These are phyloP conservation scores for Cercospora nicotianae DNA, from an alignment of 2,329 filamentous ascomycete species.

Conservation along the genomic window DNA sequence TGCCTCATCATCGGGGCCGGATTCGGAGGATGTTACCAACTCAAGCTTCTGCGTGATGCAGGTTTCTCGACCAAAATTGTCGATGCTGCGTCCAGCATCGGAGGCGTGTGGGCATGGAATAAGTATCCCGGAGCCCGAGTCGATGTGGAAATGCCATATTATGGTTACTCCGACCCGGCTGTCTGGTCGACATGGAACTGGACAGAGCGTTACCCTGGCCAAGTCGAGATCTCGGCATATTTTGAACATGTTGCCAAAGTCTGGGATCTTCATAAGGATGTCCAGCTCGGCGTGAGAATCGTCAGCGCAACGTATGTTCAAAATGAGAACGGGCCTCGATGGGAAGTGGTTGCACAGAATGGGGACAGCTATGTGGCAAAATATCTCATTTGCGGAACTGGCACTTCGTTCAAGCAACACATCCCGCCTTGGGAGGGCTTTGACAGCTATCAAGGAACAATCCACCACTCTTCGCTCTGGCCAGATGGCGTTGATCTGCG, in stretches of 20 bases:
- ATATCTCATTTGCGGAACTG: background rate
- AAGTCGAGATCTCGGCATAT: slow-evolving; percentile 53
- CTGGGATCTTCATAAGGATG: slow-evolving; percentile 58
- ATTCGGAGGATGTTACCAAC: slow-evolving; percentile 22
- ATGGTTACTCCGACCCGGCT: slow-evolving; percentile 49
- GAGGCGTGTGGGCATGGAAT: slow-evolving; percentile 41
- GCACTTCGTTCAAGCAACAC: background rate
- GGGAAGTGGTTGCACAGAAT: background rate
- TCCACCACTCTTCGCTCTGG: background rate
- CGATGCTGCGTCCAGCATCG: slow-evolving; percentile 37
- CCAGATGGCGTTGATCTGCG: background rate
- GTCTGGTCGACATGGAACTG: slow-evolving; percentile 59
- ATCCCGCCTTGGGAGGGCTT: background rate
- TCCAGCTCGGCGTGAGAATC: slow-evolving; percentile 44
- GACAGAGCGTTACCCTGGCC: slow-evolving; percentile 33
- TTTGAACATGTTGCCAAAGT: slow-evolving; percentile 62
- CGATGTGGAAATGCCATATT: slow-evolving; percentile 48
- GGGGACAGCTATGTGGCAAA: background rate
- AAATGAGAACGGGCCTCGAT: background rate
- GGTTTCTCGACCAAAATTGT: slow-evolving; percentile 36
- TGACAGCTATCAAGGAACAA: background rate
- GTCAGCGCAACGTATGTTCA: background rate
- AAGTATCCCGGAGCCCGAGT: slow-evolving; percentile 46
- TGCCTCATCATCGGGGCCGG: slow-evolving; percentile 21
- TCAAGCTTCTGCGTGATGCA: slow-evolving; percentile 33